Conservation (phyloP, 2,329 filamentous ascomycete species). For the Phialophora chinensis region DNA sequence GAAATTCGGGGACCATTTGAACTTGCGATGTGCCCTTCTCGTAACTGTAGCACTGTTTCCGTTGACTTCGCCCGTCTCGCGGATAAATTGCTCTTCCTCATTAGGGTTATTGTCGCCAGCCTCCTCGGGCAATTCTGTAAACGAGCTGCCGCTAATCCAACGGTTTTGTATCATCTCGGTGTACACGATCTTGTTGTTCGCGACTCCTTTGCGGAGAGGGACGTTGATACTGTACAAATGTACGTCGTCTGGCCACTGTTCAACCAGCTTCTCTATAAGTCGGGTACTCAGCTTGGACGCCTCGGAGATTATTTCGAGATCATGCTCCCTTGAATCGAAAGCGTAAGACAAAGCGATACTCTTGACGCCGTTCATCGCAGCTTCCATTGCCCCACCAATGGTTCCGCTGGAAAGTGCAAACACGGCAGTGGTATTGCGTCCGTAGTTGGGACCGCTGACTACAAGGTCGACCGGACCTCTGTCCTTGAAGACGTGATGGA, state of each 20-base stretch:
- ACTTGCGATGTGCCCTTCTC: slow-evolving; percentile 77
- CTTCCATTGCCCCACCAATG: slow-evolving; percentile 77
- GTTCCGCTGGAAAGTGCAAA: slow-evolving; percentile 81
- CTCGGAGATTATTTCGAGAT: slow-evolving; percentile 77
- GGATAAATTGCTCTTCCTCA: slow-evolving; percentile 74
- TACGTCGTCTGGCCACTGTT: slow-evolving; percentile 74
- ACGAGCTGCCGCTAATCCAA: slow-evolving; percentile 85
- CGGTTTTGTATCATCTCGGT: slow-evolving; percentile 88
- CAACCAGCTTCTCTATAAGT: slow-evolving; percentile 78
- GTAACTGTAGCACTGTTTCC: slow-evolving; percentile 31
- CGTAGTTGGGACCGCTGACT: slow-evolving; percentile 81
- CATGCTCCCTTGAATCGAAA: slow-evolving; percentile 84
- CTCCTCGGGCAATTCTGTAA: slow-evolving; percentile 74
- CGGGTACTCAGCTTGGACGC: slow-evolving; percentile 75
- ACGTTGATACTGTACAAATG: slow-evolving; percentile 94
- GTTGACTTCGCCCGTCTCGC: slow-evolving; percentile 64
- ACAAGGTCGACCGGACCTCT: slow-evolving; percentile 76
- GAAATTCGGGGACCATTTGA: slow-evolving; percentile 92
- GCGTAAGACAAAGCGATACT: slow-evolving; percentile 88
- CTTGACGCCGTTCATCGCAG: slow-evolving; percentile 70
- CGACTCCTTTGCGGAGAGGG: slow-evolving; percentile 78
- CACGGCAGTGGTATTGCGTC: slow-evolving; percentile 78
- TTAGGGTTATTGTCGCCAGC: slow-evolving; percentile 65
- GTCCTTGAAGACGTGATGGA: slow-evolving; percentile 78
- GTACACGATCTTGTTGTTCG: slow-evolving; percentile 74